phyloP scores from a whole-genome alignment of 1,139 yeast genomes.

The Eremothecium cymbalariae region DNA sequence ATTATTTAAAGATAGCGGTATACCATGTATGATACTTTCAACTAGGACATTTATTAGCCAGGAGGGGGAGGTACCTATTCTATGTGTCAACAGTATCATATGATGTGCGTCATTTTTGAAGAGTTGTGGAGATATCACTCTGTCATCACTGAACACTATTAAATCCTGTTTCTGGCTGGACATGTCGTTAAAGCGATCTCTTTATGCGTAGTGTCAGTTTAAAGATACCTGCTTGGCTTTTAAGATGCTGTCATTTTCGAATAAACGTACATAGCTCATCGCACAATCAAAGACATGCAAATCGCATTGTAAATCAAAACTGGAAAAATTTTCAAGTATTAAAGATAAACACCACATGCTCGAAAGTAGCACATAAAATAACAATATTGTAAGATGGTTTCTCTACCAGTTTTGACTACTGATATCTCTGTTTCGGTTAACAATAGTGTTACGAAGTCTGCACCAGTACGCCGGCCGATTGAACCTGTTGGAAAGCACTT shows the following conservation, averaged over 20 bases:
- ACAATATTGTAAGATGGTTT: slow-evolving; percentile 22
- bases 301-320: no score
- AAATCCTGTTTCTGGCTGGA: slow-evolving; percentile 52
- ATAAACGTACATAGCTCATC: no score
- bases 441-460: slow-evolving; percentile 45
- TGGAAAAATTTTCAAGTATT: no score
- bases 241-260: no score
- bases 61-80: slow-evolving; percentile 55
- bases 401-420: slow-evolving; percentile 34
- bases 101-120: slow-evolving; percentile 27
- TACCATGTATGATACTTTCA: slow-evolving; percentile 29
- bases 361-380: no score
- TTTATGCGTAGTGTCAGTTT: no score
- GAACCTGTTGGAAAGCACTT: slow-evolving; percentile 97
- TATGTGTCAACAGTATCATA: slow-evolving; percentile 46
- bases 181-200: slow-evolving; percentile 16
- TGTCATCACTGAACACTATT: slow-evolving; percentile 45
- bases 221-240: no score
- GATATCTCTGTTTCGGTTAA: slow-evolving; percentile 45
- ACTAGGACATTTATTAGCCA: slow-evolving; percentile 48
- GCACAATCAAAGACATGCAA: no score
- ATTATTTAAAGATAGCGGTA: slow-evolving; percentile 22
- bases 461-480: slow-evolving; percentile 74
- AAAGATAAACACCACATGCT: no score
- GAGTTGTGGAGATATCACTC: slow-evolving; percentile 35